Evolutionary conservation across 371 early-diverging fungal genomes (phyloP), one percentile per base, ranked within the genome.

Genomic region (Mortierella sp.): DNA sequence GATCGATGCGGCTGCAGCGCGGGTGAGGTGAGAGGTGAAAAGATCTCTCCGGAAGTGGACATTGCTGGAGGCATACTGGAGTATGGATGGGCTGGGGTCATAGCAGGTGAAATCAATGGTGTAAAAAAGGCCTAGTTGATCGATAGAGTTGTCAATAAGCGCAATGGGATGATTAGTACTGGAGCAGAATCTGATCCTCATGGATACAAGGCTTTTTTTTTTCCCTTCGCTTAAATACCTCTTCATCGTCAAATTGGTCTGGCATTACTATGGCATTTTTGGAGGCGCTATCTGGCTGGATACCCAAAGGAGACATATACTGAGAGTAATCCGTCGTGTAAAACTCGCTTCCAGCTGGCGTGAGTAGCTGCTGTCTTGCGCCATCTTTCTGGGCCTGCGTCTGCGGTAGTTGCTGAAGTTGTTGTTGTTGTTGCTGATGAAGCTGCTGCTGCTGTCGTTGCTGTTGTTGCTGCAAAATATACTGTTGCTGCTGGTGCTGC

Each of bases 11-110:
- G 64, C 37, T 86, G 86, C 22, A 91, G 73, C 0, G 91, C 92
- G 13, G 93, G 93, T 1, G 93, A 93, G 8, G 93, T 87, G 3
- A 93, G 78, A 3, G 93, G 93, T 10, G 89, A 90, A 68, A 92
- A 91, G 26, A 75, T 85, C 59, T 87, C 76, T 31, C 70, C 77
- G 17, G 75, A 59, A 9, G 83, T 72, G 1, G 78, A 72, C 26
- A 79, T 66, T 10, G 79, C 72, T 9, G 86, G 82, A 42, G 83
- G 77, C 66, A 83, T 61, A 28, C 71, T 69, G 58, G 85, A 74
- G 75, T 86, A 90, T 2, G 79, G 73, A 29, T 79, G 79, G 31
- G 87, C 88, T 12, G 93, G 92, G 32, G 89, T 89, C 76, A 92
- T 91, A 7, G 92, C 92, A 6, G 93, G 92, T 5, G 93, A 93